Base-by-base conservation (phyloP, 1,139 yeast genomes). In the Candida sp. region DNA sequence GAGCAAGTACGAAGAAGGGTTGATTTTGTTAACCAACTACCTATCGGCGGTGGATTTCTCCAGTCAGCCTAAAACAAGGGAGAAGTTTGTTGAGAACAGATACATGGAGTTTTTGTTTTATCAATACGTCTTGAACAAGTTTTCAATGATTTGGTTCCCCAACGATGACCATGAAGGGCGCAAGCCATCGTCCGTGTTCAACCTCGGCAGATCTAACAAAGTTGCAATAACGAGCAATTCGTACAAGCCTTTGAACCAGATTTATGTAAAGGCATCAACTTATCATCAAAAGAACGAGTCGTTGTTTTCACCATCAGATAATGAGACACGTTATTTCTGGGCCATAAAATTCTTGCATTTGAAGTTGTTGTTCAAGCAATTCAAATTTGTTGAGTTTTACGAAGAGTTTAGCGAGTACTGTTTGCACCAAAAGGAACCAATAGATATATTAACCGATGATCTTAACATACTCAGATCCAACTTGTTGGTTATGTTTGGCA, bases 61-160 rank as follows among this genome's bases (percentile, higher is more conserved):
- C 26, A 61, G 63, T 4, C 72, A 67, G 40, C 68, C 70, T 3
- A 54, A 58, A 31, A 61, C 61, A 44, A 56, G 54, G 22, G 53
- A 54, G 22, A 62, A 59, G 37, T 60, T 69, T 49, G 54, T 47
- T 8, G 51, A 54, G 4, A 69, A 69, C 53, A 50, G 60, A 33
- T 67, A 61, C 56, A 55, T 70, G 33, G 72, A 71, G 56, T 68
- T 60, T 49, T 58, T 63, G 30, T 65, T 67, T 41, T 62, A 63
- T 50, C 71, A 65, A 51, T 63, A 59, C 38, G 51, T 63, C 1
- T 57, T 61, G n/a, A 54, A 58, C 32, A 49, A 68, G 31, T 67
- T 62, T 51, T 58, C 54, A 35, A 49, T 55, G 37, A 49, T 63
- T 28, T 66, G 68, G 65, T 65, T 67, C 45, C 63, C 65, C 1